Percentiles rank a stretch among this genome's conserved stretches.
Evolutionary conservation across 805 yeast genomes (phyloP).

Genomic region (Dipodascopsis tothii): DNA sequence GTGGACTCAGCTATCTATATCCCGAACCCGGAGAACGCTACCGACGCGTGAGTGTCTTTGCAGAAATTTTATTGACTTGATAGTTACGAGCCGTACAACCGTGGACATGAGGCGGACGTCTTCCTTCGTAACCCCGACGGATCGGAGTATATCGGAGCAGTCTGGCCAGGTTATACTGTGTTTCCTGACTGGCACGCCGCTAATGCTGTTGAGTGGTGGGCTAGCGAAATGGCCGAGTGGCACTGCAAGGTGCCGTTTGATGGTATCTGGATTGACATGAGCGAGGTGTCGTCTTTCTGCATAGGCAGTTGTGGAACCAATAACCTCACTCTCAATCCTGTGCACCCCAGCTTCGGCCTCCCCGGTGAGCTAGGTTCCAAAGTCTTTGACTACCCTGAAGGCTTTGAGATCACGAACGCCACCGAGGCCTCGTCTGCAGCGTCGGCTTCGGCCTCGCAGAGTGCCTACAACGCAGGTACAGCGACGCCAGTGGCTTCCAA

Average conservation of each 20-base stretch:
- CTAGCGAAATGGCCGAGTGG: slow-evolving; percentile 25
- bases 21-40: slow-evolving; percentile 4
- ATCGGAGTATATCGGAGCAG: slow-evolving; percentile 30
- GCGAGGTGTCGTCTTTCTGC: slow-evolving; percentile 35
- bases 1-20: slow-evolving; percentile 12
- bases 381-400: slow-evolving; percentile 3
- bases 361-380: neutral
- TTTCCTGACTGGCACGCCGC: slow-evolving; percentile 31
- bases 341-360: slow-evolving; percentile 3
- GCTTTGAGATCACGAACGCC: slow-evolving; percentile 5
- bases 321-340: slow-evolving; percentile 3
- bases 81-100: slow-evolving; percentile 3
- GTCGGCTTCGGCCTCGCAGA: too few relatives aligned
- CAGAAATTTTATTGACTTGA: too few relatives aligned
- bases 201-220: slow-evolving; percentile 24
- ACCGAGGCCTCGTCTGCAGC: slow-evolving; percentile 23
- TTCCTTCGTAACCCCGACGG: slow-evolving; percentile 23
- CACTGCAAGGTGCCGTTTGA: slow-evolving; percentile 18
- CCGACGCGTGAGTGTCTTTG: too few relatives aligned
- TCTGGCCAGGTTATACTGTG: slow-evolving; percentile 33
- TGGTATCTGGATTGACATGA: slow-evolving; percentile 72
- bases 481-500: too few relatives aligned
- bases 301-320: slow-evolving; percentile 31
- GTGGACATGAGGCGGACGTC: slow-evolving; percentile 6
- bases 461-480: too few relatives aligned